A percentile compares a stretch with the other conserved stretches of the same genome.
Conservation (phyloP, 257 asterid genomes). For the Parsonsia alboflavescens region DNA sequence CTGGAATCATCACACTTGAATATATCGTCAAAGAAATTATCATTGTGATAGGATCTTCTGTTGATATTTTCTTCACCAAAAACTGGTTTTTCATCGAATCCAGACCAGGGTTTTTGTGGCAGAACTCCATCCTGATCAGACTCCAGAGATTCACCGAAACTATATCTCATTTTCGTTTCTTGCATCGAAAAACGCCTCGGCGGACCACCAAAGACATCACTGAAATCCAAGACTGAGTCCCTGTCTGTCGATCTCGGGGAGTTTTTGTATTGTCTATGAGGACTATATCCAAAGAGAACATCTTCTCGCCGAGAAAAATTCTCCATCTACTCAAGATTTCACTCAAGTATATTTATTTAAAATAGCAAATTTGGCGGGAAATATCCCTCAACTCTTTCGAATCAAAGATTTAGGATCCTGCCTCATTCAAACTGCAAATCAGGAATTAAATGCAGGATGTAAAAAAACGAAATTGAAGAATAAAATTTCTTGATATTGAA, state of each 20-base stretch:
- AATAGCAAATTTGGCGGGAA: conserved; percentile 42
- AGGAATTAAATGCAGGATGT: neutral
- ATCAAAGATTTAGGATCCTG: neutral
- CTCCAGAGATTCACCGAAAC: conserved; percentile 43
- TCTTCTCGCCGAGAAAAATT: conserved; percentile 38
- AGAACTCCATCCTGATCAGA: conserved; percentile 34
- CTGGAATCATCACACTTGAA: conserved; percentile 46
- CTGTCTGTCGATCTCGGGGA: conserved; percentile 16
- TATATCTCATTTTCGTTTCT: conserved; percentile 43
- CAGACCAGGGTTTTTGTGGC: conserved; percentile 24
- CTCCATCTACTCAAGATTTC: conserved; percentile 37
- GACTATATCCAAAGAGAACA: conserved; percentile 27
- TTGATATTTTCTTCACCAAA: conserved; percentile 50
- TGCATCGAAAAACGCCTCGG: conserved; percentile 76
- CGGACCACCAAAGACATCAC: conserved; percentile 91
- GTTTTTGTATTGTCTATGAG: conserved; percentile 17
- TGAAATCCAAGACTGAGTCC: conserved; percentile 51
- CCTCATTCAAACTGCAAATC: neutral
- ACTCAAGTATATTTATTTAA: neutral
- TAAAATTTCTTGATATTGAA: neutral
- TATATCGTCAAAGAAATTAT: conserved; percentile 71
- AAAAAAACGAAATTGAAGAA: neutral
- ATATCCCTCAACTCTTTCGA: neutral
- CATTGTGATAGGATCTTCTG: conserved; percentile 39
- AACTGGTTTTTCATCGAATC: conserved; percentile 51